Evolutionary conservation across 148 eudicot genomes (phyloP), one percentile per base, ranked within the genome.

Genomic region (Silene uniflora): DNA sequence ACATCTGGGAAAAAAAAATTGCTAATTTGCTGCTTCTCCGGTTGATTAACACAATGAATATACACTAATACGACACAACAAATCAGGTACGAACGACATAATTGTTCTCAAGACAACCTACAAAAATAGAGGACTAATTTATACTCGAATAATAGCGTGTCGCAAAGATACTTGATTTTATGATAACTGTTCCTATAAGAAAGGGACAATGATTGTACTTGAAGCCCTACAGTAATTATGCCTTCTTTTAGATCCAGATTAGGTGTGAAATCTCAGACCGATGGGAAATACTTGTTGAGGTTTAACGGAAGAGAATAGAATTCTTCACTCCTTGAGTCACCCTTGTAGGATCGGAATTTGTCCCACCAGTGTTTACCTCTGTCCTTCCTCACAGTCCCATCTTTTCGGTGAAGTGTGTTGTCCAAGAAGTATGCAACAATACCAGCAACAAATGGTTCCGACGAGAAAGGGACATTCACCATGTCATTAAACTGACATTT

Each of bases 341-440:
- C 88, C 77, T 86, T 83, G 84, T 76, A 93, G 1, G 89, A 82
- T 11, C 78, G 74, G 86, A 93, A 93, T 80, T 93, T 93, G 84
- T 89, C 98, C 98, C 98, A 93, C 98, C 98, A 93, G 24, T 88
- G 97, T 69, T 91, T 89, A 19, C 98, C 98, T 77, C 97, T 78
- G 71, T 93, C 98, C 79, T 88, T 89, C 72, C 93, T 87, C 60
- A 84, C 75, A 6, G 82, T 16, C 25, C 78, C 19, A 6, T 89
- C 97, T 54, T 79, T 91, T 72, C 83, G 84, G 79, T 88, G 89
- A 32, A 93, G 59, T 14, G 98, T 93, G 88, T 91, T 93, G 89
- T 93, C 98, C 70, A 93, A 78, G 84, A 93, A 93, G 67, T 86
- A 89, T 23, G 91, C 98, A 67, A 93, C 77, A 21, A 89, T 32